These are phyloP conservation scores for Kodamaea fungicola DNA, from an alignment of 1,139 yeast genomes.

Conservation along the genomic window DNA sequence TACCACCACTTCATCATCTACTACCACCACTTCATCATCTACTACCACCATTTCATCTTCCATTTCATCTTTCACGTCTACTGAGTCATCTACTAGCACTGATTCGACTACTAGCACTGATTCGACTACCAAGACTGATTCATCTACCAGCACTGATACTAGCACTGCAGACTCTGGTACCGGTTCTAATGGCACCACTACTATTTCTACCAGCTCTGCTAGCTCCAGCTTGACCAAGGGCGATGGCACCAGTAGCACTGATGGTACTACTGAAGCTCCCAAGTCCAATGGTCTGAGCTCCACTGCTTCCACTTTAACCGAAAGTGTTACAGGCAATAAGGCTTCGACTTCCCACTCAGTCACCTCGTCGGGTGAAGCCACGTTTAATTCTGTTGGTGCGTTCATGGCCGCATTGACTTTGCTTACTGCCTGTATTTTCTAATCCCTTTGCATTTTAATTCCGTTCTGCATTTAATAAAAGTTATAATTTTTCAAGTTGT, in stretches of 20 bases:
- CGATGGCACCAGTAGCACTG: neutral
- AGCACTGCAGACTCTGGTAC: neutral
- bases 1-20: slow-evolving; percentile 3
- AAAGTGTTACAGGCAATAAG: neutral
- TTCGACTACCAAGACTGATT: slow-evolving; percentile 1
- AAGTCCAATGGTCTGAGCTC: slow-evolving; percentile 5
- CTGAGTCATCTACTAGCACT: slow-evolving; percentile 3
- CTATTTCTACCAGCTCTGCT: slow-evolving; percentile 4
- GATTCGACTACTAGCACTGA: slow-evolving; percentile 4
- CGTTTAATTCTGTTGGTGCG: slow-evolving; percentile 3
- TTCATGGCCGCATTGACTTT: slow-evolving; percentile 9
- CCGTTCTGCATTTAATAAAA: neutral
- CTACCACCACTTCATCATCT: slow-evolving; percentile 5
- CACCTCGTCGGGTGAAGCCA: neutral
- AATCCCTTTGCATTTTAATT: neutral
- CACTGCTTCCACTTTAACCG: slow-evolving; percentile 2
- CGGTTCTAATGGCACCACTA: slow-evolving; percentile 5
- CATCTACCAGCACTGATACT: slow-evolving; percentile 1
- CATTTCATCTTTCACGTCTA: slow-evolving; percentile 3
- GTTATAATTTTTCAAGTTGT: neutral
- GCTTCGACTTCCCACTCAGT: slow-evolving; percentile 2
- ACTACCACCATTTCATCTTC: slow-evolving; percentile 2
- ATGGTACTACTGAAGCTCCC: slow-evolving; percentile 4
- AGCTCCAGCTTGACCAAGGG: neutral
- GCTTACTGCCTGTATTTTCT: slow-evolving; percentile 8